Base-by-base conservation (phyloP, 1,284 basidiomycete genomes). In the Ustilago tritici region DNA sequence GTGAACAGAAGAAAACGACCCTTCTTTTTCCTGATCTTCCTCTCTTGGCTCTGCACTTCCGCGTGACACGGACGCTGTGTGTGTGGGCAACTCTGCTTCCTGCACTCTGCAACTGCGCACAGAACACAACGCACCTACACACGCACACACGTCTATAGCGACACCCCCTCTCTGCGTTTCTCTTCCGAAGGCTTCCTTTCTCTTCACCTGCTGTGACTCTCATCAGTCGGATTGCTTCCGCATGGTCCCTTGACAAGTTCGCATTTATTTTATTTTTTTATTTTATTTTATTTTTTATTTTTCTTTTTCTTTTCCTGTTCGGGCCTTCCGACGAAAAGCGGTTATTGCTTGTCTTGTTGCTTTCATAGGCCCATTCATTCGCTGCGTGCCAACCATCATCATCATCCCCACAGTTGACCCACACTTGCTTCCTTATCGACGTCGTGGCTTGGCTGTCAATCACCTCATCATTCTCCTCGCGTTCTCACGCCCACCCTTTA, bases 41-140 rank as follows among this genome's bases (percentile, higher is more conserved):
- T 49, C 19, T 23, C 28, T 49, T n/a, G 11, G 47, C 49, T 32
- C n/a, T 50, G 23, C 15, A 19, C 49, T 50, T 32, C 34, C 49
- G 49, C 31, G n/a, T 31, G 43, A 46, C 43, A 46, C 43, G 43
- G 43, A 46, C 43, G 43, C n/a, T 46, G 43, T 46, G 40, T 17
- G 14, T 28, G 23, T 28, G 23, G 23, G 3, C 23, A 28, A 28
- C 23, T 28, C 23, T 28, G 23, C 23, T 17, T 41, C 4, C 46
- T 49, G 46, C 19, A 23, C 46, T 23, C 50, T 53, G 53, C 53
- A 55, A 38, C 54, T 28, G 38, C 36, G 36, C 54, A 56, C 36
- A 23, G 52, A 32, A 53, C 34, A 35, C 28, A 10, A 10, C 52
- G 7, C 53, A 54, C 32, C 31, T 35, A 19, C 23, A 40, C 28